These are phyloP conservation scores for Yamadazyma olivae DNA, from an alignment of 805 yeast species.

Conservation along the genomic window DNA sequence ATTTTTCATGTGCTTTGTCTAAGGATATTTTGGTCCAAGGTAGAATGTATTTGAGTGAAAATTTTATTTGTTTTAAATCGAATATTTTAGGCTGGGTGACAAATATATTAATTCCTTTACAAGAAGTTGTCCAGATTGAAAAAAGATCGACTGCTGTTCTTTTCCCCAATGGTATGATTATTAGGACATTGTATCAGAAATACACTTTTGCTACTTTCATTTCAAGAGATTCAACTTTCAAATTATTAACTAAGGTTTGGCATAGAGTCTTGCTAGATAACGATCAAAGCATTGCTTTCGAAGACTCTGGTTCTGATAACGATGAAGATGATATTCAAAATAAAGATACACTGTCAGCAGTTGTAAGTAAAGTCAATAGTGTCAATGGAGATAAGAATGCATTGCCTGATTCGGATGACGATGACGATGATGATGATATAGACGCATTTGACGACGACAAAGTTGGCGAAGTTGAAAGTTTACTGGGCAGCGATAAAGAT, in stretches of 20 bases:
- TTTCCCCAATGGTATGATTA: conserved; percentile 66
- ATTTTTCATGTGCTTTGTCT: conserved; percentile 62
- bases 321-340: conserved; percentile 17
- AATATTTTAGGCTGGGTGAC: conserved; percentile 69
- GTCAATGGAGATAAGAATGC: conserved; percentile 2
- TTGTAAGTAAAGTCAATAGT: conserved; percentile 2
- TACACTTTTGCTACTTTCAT: conserved; percentile 65
- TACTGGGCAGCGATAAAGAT: conserved; percentile 3
- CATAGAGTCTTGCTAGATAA: conserved; percentile 32
- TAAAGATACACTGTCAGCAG: conserved; percentile 13
- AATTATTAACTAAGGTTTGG: conserved; percentile 61
- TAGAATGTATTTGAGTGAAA: conserved; percentile 54
- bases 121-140: conserved; percentile 60
- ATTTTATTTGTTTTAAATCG: conserved; percentile 59
- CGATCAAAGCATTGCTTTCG: conserved; percentile 14
- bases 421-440: conserved; percentile 1
- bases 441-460: conserved; percentile 5
- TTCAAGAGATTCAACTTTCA: conserved; percentile 53
- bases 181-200: conserved; percentile 60
- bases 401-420: neutral
- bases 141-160: conserved; percentile 64
- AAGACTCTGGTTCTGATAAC: conserved; percentile 19
- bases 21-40: conserved; percentile 70
- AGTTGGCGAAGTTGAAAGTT: conserved; percentile 6
- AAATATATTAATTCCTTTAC: conserved; percentile 52